Evolutionary conservation across 257 asterid species (phyloP).

Genomic region (Nicotiana knightiana): DNA sequence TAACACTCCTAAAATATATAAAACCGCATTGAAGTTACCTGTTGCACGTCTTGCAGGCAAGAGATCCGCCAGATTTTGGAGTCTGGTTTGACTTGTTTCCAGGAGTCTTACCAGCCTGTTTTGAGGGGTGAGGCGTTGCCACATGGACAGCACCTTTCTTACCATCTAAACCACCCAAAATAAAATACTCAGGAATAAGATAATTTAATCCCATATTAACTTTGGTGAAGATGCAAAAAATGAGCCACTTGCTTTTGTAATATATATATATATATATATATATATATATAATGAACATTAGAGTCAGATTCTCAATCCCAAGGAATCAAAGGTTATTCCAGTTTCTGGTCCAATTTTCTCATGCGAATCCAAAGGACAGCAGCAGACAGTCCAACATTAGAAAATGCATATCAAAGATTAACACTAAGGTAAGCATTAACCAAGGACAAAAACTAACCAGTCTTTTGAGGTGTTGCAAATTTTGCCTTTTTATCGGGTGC

Average conservation of each 20-base stretch:
- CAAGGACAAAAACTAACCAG: conserved; percentile 37
- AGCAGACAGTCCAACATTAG: background rate
- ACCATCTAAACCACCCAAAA: conserved; percentile 40
- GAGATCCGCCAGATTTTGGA: conserved; percentile 53
- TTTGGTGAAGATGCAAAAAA: background rate
- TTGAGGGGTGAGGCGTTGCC: conserved; percentile 87
- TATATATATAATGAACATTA: no score
- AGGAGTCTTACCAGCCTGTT: conserved; percentile 63
- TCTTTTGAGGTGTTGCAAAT: conserved; percentile 63
- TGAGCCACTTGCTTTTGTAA: background rate
- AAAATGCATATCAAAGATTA: background rate
- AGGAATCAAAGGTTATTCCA: background rate
- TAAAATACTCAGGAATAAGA: background rate
- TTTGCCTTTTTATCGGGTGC: conserved; percentile 65
- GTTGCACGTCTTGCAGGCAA: conserved; percentile 56
- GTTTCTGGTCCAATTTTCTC: background rate
- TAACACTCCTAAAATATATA: background rate
- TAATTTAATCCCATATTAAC: background rate
- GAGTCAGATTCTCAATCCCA: background rate
- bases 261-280: no score
- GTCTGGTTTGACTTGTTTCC: conserved; percentile 52
- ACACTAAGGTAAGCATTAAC: background rate
- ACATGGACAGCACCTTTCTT: conserved; percentile 69
- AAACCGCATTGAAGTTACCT: conserved; percentile 21
- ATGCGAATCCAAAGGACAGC: background rate